Base-by-base conservation (phyloP, 2,329 filamentous ascomycete species). In the Pseudocercospora ulei region DNA sequence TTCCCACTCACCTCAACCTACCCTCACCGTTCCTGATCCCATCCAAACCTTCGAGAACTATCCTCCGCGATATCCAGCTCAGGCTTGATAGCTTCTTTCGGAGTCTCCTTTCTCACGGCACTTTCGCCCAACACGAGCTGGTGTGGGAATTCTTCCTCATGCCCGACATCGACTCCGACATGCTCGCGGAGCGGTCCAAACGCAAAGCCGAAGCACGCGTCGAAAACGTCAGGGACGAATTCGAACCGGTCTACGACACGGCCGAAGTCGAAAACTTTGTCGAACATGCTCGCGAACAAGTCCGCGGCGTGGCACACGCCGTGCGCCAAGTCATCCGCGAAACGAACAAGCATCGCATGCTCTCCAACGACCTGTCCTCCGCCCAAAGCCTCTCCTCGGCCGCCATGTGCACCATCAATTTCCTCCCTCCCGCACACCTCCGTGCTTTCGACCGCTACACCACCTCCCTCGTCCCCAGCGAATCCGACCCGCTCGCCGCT, bases 91-190 rank as follows among this genome's bases (percentile, higher is more conserved):
- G 77, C 51, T 95, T 96, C 54, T 66, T 98, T 51, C 84, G 83
- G 49, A 84, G 86, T 11, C 72, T 98, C 47, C 71, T 98, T 16
- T 71, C 75, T 5, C 90, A 98, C 56, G 82, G 88, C 3, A 96
- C 90, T 0, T 95, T 98, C 57, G 75, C 85, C 0, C 94, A 84
- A 0, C 92, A 98, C 56, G 90, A 98, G 65, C 85, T 96, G 73
- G 72, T 98, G 2, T 98, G 90, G 92, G 90, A 98, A 55, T 98
- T 98, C 64, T 94, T 98, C 62, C 72, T 98, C 0, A 87, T 98
- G 7, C 90, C 90, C 1, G 90, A 98, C 51, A 76, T 98, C 34
- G 84, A 94, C 57, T 73, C 83, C 0, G 78, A 85, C 12, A 85
- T 87, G 75, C 88, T 96, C 71, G 80, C 83, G 37, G 80, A 93